Conservation (phyloP, 2,329 filamentous ascomycete genomes). For the Arthrobotrys pseudoclavata region DNA sequence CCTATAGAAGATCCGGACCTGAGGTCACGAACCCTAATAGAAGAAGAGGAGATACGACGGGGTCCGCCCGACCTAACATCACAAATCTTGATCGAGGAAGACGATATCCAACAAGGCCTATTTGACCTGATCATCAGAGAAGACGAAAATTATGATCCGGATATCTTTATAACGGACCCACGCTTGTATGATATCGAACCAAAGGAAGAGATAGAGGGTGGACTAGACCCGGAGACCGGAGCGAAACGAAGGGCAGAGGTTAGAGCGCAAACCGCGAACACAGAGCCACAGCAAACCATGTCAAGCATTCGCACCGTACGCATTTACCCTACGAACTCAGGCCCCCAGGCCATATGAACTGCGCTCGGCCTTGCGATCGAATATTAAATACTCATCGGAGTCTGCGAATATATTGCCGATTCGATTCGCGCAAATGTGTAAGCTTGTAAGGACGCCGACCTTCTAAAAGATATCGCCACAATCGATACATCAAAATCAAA, state of each 20-base stretch:
- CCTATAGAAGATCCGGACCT: not conserved
- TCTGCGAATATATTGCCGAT: too few species aligned
- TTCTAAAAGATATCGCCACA: too few species aligned
- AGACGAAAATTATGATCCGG: not conserved
- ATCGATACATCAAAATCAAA: too few species aligned
- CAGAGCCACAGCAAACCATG: too few species aligned
- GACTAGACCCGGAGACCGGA: not conserved
- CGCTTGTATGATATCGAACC: not conserved
- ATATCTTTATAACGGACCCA: not conserved
- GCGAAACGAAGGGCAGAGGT: not conserved
- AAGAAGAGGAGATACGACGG: not conserved
- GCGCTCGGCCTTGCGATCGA: too few species aligned
- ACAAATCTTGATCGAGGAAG: conserved; percentile 1
- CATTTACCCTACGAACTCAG: too few species aligned
- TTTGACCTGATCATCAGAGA: not conserved
- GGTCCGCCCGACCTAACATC: not conserved
- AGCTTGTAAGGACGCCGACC: too few species aligned
- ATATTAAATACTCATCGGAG: too few species aligned
- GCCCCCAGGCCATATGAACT: too few species aligned
- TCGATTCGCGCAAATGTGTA: too few species aligned
- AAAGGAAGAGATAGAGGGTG: not conserved
- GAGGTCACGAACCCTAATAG: not conserved
- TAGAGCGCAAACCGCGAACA: not conserved
- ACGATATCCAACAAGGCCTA: not conserved
- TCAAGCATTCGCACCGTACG: too few species aligned